A percentile compares a stretch with the other conserved stretches of the same genome.
These are phyloP conservation scores for Solanum chilense DNA, from an alignment of 257 asterid species.

Conservation along the genomic window DNA sequence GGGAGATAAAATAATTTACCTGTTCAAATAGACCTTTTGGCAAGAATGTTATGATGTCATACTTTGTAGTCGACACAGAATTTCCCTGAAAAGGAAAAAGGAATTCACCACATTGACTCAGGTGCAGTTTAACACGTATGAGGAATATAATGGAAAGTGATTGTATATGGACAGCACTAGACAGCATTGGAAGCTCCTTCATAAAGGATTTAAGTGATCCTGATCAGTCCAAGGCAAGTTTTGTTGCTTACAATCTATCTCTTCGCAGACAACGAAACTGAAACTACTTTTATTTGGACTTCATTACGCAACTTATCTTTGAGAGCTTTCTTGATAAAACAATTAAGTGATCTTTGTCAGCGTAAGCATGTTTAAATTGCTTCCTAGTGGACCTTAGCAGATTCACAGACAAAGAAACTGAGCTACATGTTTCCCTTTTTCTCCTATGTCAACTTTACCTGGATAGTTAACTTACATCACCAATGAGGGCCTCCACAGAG, in stretches of 20 bases:
- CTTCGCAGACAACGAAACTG: background rate
- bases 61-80: slow-evolving; percentile 94
- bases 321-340: background rate
- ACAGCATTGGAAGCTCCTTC: background rate
- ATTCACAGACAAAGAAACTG: background rate
- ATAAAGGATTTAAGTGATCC: background rate
- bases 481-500: background rate
- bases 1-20: slow-evolving; percentile 36
- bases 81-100: slow-evolving; percentile 52
- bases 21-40: slow-evolving; percentile 98
- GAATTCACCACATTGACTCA: background rate
- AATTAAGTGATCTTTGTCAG: background rate
- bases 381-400: background rate
- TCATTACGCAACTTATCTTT: background rate
- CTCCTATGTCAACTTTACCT: background rate
- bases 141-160: background rate
- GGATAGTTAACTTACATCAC: background rate
- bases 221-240: background rate
- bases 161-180: background rate
- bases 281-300: background rate
- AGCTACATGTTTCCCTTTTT: background rate
- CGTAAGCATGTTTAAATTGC: background rate
- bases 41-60: slow-evolving; percentile 72
- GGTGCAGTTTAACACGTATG: background rate
- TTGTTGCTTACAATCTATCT: background rate